Evolutionary conservation across 768 basidiomycete species (phyloP).

Genomic region (Boletus subparvulus): DNA sequence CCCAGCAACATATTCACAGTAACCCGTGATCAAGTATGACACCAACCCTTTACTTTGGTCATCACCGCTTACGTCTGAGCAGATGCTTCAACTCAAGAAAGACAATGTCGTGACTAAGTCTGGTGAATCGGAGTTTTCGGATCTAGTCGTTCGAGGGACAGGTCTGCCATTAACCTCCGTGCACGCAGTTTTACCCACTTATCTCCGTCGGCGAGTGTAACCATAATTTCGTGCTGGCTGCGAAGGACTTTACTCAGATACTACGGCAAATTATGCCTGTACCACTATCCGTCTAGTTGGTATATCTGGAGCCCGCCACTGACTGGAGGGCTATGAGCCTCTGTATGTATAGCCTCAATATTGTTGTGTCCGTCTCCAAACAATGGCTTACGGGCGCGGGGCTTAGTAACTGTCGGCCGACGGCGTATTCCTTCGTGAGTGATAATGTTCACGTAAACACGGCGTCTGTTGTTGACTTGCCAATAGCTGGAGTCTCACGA

Average conservation of each 20-base stretch:
- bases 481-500: too few species aligned
- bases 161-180: constrained; percentile 37
- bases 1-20: constrained; percentile 53
- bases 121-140: constrained; percentile 29
- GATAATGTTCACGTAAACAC: constrained; percentile 1
- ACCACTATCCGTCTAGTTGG: too few species aligned
- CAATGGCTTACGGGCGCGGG: too few species aligned
- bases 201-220: constrained; percentile 24
- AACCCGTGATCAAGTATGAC: constrained; percentile 62
- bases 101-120: constrained; percentile 54
- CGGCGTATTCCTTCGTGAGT: background rate
- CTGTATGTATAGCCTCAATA: background rate
- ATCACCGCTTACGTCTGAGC: background rate
- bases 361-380: background rate
- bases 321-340: background rate
- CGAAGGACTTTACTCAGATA: background rate
- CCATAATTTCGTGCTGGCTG: too few species aligned
- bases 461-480: background rate
- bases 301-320: background rate
- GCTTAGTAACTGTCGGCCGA: background rate
- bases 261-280: background rate
- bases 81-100: constrained; percentile 61
- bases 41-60: background rate
- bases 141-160: constrained; percentile 40
- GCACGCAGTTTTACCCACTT: constrained; percentile 37